Evolutionary conservation across 176 grass and related monocot genomes (phyloP).

Genomic region (Bromus sterilis): DNA sequence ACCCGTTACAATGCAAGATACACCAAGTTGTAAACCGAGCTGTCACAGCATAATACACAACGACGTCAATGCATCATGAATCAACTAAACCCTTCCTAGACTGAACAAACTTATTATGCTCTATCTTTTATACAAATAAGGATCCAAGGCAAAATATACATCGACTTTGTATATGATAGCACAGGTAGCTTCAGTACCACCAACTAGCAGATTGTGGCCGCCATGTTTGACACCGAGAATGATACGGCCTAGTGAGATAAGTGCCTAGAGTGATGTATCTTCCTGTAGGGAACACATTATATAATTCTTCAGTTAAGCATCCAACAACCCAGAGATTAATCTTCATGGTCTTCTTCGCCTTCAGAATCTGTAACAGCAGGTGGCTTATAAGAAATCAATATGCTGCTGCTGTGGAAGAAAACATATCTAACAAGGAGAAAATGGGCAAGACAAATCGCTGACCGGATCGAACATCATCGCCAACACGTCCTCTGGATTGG

Average conservation of each 20-base stretch:
- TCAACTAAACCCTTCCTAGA: conserved; percentile 16
- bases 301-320: conserved; percentile 14
- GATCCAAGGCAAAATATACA: not conserved
- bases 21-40: not conserved
- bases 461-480: conserved; percentile 90
- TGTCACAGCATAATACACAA: not conserved
- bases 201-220: not conserved
- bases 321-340: conserved; percentile 21
- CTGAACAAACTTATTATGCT: not conserved
- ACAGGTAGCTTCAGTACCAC: not conserved
- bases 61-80: conserved; percentile 1
- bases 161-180: not conserved
- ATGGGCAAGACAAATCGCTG: conserved; percentile 8
- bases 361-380: conserved; percentile 74
- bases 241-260: conserved; percentile 16
- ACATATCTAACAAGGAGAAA: not conserved
- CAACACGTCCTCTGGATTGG: conserved; percentile 58
- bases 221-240: conserved; percentile 20
- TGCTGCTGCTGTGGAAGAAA: not conserved
- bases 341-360: conserved; percentile 77
- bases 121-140: conserved; percentile 20
- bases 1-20: conserved; percentile 1
- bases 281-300: conserved; percentile 7
- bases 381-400: conserved; percentile 6
- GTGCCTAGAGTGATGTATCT: not conserved